Evolutionary conservation across 805 yeast species (phyloP).

Genomic region (Monosporozyma siamensis): DNA sequence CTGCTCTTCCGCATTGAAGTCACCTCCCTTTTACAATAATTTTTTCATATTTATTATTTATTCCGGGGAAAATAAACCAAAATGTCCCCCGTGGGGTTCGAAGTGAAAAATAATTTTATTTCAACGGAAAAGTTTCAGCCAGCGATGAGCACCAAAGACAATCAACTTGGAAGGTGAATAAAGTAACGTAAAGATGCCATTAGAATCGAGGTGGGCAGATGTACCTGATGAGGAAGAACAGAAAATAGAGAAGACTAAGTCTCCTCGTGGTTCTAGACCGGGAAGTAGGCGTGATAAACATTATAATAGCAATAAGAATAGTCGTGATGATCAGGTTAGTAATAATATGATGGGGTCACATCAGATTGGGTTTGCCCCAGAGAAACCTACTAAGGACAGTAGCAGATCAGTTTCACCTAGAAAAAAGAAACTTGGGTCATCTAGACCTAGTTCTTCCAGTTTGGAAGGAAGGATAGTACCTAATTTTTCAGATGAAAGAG

Average conservation of each 20-base stretch:
- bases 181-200: slow-evolving; percentile 18
- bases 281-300: not conserved
- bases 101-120: no score
- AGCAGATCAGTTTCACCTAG: not conserved
- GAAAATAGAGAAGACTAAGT: not conserved
- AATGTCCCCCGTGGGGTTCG: no score
- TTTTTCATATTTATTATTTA: no score
- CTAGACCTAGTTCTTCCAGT: not conserved
- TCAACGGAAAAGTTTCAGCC: no score
- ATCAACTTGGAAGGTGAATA: no score
- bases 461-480: slow-evolving; percentile 2
- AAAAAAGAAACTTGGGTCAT: not conserved
- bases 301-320: not conserved
- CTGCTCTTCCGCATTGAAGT: no score
- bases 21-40: no score
- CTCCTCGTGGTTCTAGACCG: not conserved
- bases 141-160: no score
- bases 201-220: slow-evolving; percentile 27
- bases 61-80: no score
- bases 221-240: slow-evolving; percentile 7
- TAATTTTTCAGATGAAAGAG: not conserved
- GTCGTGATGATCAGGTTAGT: not conserved
- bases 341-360: not conserved
- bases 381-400: not conserved
- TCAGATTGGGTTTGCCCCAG: slow-evolving; percentile 1